Base-by-base conservation (phyloP, 208 protist genomes). In the Spongospora subterranea region DNA sequence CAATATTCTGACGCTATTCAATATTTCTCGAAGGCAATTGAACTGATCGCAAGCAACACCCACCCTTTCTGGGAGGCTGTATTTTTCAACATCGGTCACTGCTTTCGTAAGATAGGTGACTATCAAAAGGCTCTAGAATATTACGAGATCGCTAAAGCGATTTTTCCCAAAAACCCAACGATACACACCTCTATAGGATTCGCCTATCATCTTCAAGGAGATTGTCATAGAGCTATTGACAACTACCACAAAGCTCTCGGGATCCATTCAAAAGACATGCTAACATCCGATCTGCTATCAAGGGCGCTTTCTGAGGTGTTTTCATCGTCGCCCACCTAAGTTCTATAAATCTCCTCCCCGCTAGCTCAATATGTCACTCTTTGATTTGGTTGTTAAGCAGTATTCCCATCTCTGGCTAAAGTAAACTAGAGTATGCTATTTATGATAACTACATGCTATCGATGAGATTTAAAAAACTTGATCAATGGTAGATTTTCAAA, bases 231-330 rank as follows among this genome's bases (percentile, higher is more conserved):
- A 0, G 92, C 92, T 29, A 94, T 94, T 53, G 60, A 94, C 40
- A 65, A 94, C 29, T 94, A 94, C 66, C 93, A 94, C 88, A 92
- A 94, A 88, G 65, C 92, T 38, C 71, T 94, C 24, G 35, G 46
- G 0, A 50, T 94, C 0, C 29, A 88, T 46, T 92, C 93, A 0
- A 39, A 88, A 20, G 91, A 94, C 91, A 94, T 90, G 40, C 92
- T 94, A 76, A 93, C 93, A n/a, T 29, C 0, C 11, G 92, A 93
- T 66, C 39, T 93, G 53, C 35, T 93, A 29, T 77, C 38, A 54
- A 0, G 54, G 90, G 66, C 88, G 17, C 20, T 93, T 0, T 0
- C 17, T 39, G 91, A 93, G 88, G 82, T 90, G 50, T 60, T 60
- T 60, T 60, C 50, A 60, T n/a, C n/a, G n/a, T n/a, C n/a, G n/a